Conservation (phyloP, 345 rosid species). For the Stellera chamaejasme region DNA sequence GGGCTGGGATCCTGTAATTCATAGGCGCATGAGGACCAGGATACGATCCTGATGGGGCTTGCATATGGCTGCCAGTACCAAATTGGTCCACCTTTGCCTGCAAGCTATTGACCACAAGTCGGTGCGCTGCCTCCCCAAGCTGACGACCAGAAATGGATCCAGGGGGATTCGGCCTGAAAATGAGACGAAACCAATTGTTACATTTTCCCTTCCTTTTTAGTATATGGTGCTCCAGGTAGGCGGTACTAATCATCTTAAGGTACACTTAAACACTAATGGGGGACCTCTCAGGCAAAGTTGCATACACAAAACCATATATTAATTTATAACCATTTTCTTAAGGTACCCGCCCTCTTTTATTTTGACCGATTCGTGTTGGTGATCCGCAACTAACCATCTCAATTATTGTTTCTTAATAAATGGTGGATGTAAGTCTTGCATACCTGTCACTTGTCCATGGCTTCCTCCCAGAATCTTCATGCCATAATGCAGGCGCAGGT, state of each 20-base stretch:
- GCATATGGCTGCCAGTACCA: slow-evolving; percentile 23
- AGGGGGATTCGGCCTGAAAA: slow-evolving; percentile 55
- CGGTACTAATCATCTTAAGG: too few species aligned
- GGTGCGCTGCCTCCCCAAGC: slow-evolving; percentile 71
- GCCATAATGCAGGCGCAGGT: slow-evolving; percentile 66
- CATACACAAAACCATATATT: too few species aligned
- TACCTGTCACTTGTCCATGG: slow-evolving; percentile 43
- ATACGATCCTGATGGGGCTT: slow-evolving; percentile 22
- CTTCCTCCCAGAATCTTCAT: slow-evolving; percentile 59
- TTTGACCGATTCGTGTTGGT: too few species aligned
- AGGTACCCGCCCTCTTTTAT: too few species aligned
- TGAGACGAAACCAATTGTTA: slow-evolving; percentile 4
- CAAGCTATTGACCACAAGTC: slow-evolving; percentile 58
- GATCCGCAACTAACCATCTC: not conserved
- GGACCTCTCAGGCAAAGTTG: too few species aligned
- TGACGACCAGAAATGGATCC: slow-evolving; percentile 48
- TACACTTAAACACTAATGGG: too few species aligned
- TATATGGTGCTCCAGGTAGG: too few species aligned
- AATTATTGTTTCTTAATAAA: not conserved
- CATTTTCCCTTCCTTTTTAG: not conserved
- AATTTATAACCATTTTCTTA: too few species aligned
- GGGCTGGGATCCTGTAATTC: slow-evolving; percentile 14
- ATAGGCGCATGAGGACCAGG: slow-evolving; percentile 16
- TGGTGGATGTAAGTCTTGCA: not conserved
- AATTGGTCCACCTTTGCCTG: slow-evolving; percentile 27